Base-by-base conservation (phyloP, 768 basidiomycete species). In the Clavaria fumosa region DNA sequence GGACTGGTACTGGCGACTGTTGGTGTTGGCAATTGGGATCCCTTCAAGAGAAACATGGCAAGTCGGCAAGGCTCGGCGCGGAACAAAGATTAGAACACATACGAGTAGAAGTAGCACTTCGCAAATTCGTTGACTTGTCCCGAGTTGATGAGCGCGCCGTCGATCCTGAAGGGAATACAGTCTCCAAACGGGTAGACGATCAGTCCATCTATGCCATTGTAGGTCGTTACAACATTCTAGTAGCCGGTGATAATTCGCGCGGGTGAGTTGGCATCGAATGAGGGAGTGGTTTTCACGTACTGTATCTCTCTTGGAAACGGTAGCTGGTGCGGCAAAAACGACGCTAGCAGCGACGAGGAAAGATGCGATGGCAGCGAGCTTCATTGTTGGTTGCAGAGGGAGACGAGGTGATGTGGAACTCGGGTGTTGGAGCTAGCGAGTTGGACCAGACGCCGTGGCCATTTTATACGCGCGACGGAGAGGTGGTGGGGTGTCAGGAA, bases 11-110 rank as follows among this genome's bases (percentile, higher is more conserved):
- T 12, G 35, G 35, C 3, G 10, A 23, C 7, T 20, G 22, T 36
- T 36, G 35, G 21, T 36, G 18, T 17, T 12, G 35, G 21, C 35
- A 36, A 3, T 23, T 23, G 21, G 7, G n/a, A 23, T 36, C 35
- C 11, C 35, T 36, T 11, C 7, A 23, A 5, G 11, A 21, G 19
- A 4, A 23, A 12, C 26, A 22, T 4, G 35, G 10, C 2, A 36
- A 12, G 14, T 7, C 20, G 9, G 20, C 12, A 21, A 5, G 20
- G 10, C n/a, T n/a, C 15, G 9, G 7, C 10, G 21, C 26, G 19
- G 5, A 10, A 20, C 11, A 5, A 36, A 14, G 20, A 36, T 11
- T 21, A 12, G 18, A 17, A 34, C 33, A 10, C 22, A 36, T 24
- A 24, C 26, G 23, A 2, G 35, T n/a, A n/a, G n/a, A n/a, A n/a